Evolutionary conservation across 139 green algal species (phyloP).

Genomic region (Penium margaritaceum): DNA sequence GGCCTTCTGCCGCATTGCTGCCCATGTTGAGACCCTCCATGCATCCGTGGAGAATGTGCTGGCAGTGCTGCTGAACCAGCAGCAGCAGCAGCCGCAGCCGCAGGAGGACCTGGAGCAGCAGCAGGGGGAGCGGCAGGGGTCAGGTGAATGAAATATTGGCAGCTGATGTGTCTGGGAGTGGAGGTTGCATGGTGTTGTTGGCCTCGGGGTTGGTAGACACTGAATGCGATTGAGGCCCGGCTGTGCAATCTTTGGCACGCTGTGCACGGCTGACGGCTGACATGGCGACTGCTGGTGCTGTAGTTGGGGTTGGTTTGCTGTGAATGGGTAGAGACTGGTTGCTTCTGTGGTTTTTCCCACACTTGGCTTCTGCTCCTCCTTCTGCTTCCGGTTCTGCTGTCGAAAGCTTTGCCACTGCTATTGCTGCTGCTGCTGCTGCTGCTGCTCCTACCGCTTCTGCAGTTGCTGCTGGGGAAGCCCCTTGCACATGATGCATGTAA

Average conservation of each 20-base stretch:
- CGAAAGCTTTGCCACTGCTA: not conserved
- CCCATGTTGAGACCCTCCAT: too few relatives aligned
- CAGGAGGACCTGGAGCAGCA: not conserved
- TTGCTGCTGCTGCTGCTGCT: not conserved
- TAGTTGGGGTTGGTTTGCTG: too few relatives aligned
- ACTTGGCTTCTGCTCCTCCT: too few relatives aligned
- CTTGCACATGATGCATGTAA: too few relatives aligned
- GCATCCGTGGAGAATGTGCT: too few relatives aligned
- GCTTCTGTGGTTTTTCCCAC: too few relatives aligned
- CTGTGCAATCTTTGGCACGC: too few relatives aligned
- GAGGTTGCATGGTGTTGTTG: not conserved
- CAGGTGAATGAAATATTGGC: not conserved
- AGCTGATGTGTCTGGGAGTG: not conserved
- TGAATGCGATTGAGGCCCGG: not conserved
- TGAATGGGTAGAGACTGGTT: too few relatives aligned
- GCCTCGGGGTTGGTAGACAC: not conserved
- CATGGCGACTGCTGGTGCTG: too few relatives aligned
- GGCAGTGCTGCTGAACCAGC: not conserved
- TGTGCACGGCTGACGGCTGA: too few relatives aligned
- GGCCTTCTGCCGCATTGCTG: constrained; percentile 44
- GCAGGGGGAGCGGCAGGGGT: not conserved
- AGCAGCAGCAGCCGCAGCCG: not conserved
- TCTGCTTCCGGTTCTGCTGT: not conserved
- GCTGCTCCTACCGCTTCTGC: not conserved
- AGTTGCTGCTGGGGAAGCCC: too few relatives aligned